These are phyloP conservation scores for Scheffersomyces parashehatae DNA, from an alignment of 1,139 yeast species.

Conservation along the genomic window DNA sequence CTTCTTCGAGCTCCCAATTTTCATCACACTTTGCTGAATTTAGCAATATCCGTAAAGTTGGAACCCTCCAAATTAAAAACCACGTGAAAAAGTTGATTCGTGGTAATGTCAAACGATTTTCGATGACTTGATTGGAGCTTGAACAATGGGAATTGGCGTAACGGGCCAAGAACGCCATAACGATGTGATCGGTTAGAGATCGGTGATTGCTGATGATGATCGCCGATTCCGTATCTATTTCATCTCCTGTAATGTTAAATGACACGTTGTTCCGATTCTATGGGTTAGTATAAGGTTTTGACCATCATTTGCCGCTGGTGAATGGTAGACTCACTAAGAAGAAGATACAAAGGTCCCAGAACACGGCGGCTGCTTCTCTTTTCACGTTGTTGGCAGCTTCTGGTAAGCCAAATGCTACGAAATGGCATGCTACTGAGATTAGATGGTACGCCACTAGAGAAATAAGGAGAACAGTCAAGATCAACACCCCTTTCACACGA, in stretches of 20 bases:
- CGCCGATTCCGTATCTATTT: slow-evolving; percentile 46
- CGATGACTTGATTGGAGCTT: background rate
- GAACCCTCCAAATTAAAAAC: slow-evolving; percentile 60
- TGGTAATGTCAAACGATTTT: slow-evolving; percentile 29
- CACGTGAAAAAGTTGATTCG: slow-evolving; percentile 58
- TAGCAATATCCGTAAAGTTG: slow-evolving; percentile 41
- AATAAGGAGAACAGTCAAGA: slow-evolving; percentile 14
- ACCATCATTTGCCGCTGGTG: background rate
- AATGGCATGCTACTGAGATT: slow-evolving; percentile 19
- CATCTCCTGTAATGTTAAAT: slow-evolving; percentile 44
- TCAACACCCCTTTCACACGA: slow-evolving; percentile 5
- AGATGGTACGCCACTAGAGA: slow-evolving; percentile 24
- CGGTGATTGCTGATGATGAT: slow-evolving; percentile 54
- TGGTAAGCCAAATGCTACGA: slow-evolving; percentile 25
- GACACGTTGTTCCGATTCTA: slow-evolving; percentile 38
- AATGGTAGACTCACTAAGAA: slow-evolving; percentile 28
- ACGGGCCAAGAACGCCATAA: slow-evolving; percentile 46
- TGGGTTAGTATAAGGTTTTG: slow-evolving; percentile 3
- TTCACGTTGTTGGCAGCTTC: slow-evolving; percentile 25
- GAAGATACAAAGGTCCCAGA: slow-evolving; percentile 39
- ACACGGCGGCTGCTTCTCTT: slow-evolving; percentile 21
- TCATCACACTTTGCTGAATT: slow-evolving; percentile 56
- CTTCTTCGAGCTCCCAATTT: slow-evolving; percentile 58
- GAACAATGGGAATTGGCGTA: slow-evolving; percentile 12
- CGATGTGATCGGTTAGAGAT: slow-evolving; percentile 55